Evolutionary conservation across 305 asterid species (phyloP).

Genomic region (Fraxinus nigra): DNA sequence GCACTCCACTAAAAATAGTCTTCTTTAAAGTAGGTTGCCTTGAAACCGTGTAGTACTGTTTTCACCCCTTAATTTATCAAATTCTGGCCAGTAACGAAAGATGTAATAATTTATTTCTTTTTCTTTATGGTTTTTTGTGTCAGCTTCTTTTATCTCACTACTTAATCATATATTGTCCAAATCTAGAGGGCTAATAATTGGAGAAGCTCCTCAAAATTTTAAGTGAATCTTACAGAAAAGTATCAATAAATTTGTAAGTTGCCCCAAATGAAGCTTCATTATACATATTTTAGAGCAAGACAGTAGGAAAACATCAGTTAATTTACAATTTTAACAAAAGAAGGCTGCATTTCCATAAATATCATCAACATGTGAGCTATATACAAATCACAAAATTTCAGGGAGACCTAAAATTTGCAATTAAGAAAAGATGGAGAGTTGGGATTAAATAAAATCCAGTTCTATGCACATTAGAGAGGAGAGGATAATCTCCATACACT

Average conservation of each 20-base stretch:
- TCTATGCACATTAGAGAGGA: not conserved
- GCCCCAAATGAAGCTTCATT: not conserved
- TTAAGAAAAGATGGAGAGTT: not conserved
- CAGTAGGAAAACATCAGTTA: not conserved
- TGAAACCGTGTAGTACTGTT: not conserved
- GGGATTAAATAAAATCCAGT: not conserved
- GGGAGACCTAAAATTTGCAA: not conserved
- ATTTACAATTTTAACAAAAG: not conserved
- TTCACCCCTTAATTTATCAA: not conserved
- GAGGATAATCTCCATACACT: not conserved
- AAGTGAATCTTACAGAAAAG: not conserved
- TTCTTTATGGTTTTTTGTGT: not conserved
- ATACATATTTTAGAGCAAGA: not conserved
- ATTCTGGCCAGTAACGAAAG: not conserved
- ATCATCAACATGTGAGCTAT: not conserved
- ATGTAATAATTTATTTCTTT: not conserved
- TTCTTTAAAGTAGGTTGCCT: not conserved
- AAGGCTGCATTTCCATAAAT: not conserved
- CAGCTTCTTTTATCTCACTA: not conserved
- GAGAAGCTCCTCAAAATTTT: not conserved
- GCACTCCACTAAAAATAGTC: conserved; percentile 15
- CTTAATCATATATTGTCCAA: not conserved
- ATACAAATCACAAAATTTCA: not conserved
- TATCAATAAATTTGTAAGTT: not conserved
- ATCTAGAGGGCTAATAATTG: not conserved